Percentiles rank a stretch among this genome's conserved stretches.
phyloP scores from a whole-genome alignment of 1,284 basidiomycete genomes.

The Bondarzewia mesenterica region DNA sequence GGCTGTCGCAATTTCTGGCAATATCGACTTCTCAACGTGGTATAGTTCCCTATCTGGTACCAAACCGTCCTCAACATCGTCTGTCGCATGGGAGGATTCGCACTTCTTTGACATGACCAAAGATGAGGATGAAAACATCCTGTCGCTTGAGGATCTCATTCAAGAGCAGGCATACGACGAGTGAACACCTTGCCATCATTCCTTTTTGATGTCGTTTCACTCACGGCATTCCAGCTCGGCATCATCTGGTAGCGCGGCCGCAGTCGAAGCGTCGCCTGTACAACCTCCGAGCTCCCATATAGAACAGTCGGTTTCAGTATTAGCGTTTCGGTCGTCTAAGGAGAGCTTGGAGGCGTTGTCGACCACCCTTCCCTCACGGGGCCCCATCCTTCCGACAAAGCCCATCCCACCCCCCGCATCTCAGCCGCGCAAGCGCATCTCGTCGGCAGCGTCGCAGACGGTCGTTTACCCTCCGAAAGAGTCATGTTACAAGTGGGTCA shows the following conservation, averaged over 20 bases:
- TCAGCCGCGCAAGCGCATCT: conserved; percentile 38
- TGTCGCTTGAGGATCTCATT: conserved; percentile 62
- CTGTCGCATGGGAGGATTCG: conserved; percentile 20
- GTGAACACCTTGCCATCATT: conserved; percentile 35
- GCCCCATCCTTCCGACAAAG: conserved; percentile 35
- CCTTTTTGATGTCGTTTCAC: background rate
- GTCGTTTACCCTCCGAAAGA: conserved; percentile 65
- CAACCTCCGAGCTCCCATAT: background rate
- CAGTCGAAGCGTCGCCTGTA: background rate
- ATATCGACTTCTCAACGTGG: conserved; percentile 51
- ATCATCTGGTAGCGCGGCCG: conserved; percentile 2
- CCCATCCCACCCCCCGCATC: conserved; percentile 50
- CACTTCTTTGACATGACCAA: conserved; percentile 14
- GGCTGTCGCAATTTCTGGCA: conserved; percentile 38
- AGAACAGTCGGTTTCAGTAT: conserved; percentile 6
- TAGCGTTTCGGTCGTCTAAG: background rate
- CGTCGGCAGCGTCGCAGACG: conserved; percentile 37
- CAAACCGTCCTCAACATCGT: conserved; percentile 26
- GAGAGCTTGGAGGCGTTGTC: conserved; percentile 8
- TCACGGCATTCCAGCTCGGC: conserved; percentile 4
- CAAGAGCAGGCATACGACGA: conserved; percentile 66
- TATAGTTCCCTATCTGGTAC: conserved; percentile 38
- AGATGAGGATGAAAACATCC: conserved; percentile 39
- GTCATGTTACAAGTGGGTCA: conserved; percentile 66
- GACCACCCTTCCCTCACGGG: conserved; percentile 17